Evolutionary conservation across 257 asterid genomes (phyloP).

Genomic region (Leonotis leonurus): DNA sequence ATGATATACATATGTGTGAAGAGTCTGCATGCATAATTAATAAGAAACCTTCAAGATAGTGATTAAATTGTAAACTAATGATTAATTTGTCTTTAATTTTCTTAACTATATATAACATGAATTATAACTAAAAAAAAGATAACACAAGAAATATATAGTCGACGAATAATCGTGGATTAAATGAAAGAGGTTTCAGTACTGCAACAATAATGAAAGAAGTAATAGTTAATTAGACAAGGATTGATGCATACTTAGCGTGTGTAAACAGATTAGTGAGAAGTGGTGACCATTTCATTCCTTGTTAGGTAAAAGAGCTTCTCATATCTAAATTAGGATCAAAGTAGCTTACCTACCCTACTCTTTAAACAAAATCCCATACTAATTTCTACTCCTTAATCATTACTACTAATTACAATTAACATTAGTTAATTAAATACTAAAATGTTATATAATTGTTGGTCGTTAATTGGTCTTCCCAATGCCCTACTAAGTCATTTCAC

Average conservation of each 20-base stretch:
- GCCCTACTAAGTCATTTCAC: background rate
- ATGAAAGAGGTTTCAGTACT: background rate
- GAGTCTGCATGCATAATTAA: too few relatives aligned
- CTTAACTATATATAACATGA: too few relatives aligned
- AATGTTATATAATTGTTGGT: background rate
- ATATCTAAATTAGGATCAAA: background rate
- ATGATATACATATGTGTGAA: too few relatives aligned
- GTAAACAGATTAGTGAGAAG: background rate
- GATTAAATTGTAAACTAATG: too few relatives aligned
- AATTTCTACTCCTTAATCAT: constrained; percentile 7
- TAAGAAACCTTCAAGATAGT: too few relatives aligned
- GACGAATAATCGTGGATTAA: too few relatives aligned
- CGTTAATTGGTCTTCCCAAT: background rate
- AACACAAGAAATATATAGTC: background rate
- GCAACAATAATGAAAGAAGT: background rate
- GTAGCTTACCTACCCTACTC: constrained; percentile 18
- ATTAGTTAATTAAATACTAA: too few relatives aligned
- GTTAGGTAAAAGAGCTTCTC: constrained; percentile 25
- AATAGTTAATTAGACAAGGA: constrained; percentile 6
- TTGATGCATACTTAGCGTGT: constrained; percentile 16
- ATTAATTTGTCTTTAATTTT: too few relatives aligned
- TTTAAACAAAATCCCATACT: background rate
- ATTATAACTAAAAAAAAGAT: background rate
- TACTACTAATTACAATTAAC: background rate
- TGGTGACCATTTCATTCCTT: background rate